Base-by-base conservation (phyloP, 225 moss, liverwort and hornwort genomes). In the Bryoerythrophyllum caledonicum region DNA sequence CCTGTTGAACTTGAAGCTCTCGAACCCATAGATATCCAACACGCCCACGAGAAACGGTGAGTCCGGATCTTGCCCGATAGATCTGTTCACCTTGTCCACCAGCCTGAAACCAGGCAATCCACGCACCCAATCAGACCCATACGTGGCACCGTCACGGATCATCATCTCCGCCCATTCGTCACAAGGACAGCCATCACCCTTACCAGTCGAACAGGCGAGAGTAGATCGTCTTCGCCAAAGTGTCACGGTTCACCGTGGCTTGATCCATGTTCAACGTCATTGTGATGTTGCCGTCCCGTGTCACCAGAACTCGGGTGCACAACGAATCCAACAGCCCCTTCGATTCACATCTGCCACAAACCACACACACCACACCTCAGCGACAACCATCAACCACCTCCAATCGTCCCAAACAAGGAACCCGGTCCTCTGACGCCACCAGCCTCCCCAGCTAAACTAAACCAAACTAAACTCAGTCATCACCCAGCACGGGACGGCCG, bases 181-280 rank as follows among this genome's bases (percentile, higher is more conserved):
- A 74, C 65, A 11, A 34, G n/a, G 26, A 21, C 11, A 43, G 63
- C 68, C 63, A 15, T 28, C 28, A 80, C 44, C 63, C 77, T 70
- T 89, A 99, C 99, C 99, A 99, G 78, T 99, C 99, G 82, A 99
- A 99, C 74, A 99, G 80, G 25, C 99, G 89, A 52, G 99, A 95
- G 82, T 99, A 99, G 19, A 99, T 79, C 43, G 99, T 99, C 80
- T 99, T 99, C 23, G 99, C 93, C 78, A 99, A 70, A 49, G 99
- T 95, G 68, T 99, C 99, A 40, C 99, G 90, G 80, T 99, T 99
- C 17, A 94, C 86, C 26, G 95, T 88, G 30, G 99, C 91, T 78
- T 93, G 83, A 51, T 86, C 76, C 72, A 86, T 62, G 84, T 99
- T 92, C 67, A 99, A 83, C 48, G 88, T 99, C 86, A 93, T 99